Percentiles rank a stretch among this genome's conserved stretches.
phyloP scores from a whole-genome alignment of 768 basidiomycete species.

The Leccinum disarticulatum region DNA sequence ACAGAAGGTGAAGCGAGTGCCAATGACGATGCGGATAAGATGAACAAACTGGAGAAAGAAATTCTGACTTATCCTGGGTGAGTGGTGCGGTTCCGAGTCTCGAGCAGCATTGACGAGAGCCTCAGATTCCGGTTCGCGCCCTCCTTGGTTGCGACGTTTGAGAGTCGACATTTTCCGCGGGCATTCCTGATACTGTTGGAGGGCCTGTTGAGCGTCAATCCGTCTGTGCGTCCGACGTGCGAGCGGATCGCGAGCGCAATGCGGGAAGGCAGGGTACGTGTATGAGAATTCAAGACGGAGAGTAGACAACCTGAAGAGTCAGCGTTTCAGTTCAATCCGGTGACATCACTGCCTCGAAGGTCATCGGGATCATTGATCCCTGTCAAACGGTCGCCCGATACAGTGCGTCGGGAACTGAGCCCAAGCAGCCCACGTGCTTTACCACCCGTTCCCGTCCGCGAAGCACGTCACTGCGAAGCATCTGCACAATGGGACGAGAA shows the following conservation, averaged over 20 bases:
- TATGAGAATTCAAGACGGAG: neutral
- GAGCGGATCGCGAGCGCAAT: slow-evolving; percentile 72
- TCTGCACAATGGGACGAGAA: slow-evolving; percentile 1
- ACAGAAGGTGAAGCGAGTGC: slow-evolving; percentile 55
- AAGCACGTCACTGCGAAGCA: slow-evolving; percentile 3
- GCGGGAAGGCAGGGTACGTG: slow-evolving; percentile 70
- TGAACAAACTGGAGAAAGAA: slow-evolving; percentile 69
- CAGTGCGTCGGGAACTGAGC: slow-evolving; percentile 14
- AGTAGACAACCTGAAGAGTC: neutral
- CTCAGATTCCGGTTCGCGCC: slow-evolving; percentile 54
- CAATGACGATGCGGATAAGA: slow-evolving; percentile 56
- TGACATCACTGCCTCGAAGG: slow-evolving; percentile 1
- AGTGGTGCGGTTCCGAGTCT: slow-evolving; percentile 14
- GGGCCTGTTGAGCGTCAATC: slow-evolving; percentile 60
- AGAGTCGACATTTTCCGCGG: slow-evolving; percentile 69
- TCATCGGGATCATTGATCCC: slow-evolving; percentile 26
- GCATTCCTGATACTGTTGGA: slow-evolving; percentile 73
- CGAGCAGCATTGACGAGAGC: slow-evolving; percentile 8
- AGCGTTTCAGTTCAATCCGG: slow-evolving; percentile 32
- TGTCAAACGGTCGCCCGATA: slow-evolving; percentile 16
- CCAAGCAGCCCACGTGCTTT: slow-evolving; percentile 14
- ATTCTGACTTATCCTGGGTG: slow-evolving; percentile 76
- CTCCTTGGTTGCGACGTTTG: slow-evolving; percentile 54
- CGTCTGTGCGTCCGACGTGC: slow-evolving; percentile 64
- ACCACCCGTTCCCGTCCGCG: slow-evolving; percentile 14